phyloP scores from a whole-genome alignment of 2,329 filamentous ascomycete species.

The Biscogniauxia sp. region DNA sequence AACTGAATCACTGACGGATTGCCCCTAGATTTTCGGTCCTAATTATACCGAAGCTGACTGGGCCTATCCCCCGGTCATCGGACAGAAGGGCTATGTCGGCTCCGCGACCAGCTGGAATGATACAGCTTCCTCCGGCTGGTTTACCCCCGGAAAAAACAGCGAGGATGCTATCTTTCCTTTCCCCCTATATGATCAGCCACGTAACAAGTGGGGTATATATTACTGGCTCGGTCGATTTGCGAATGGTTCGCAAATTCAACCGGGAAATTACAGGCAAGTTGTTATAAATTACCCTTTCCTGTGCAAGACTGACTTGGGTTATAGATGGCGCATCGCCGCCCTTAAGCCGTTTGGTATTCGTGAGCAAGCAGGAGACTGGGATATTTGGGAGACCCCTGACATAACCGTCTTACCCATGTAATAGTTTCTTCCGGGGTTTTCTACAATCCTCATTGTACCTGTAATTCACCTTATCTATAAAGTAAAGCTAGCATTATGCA shows the following conservation, averaged over 20 bases:
- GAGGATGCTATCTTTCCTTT: conserved; percentile 40
- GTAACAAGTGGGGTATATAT: conserved; percentile 32
- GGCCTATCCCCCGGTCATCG: conserved; percentile 40
- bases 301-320: neutral
- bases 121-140: conserved; percentile 33
- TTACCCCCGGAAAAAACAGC: conserved; percentile 35
- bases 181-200: conserved; percentile 34
- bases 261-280: conserved; percentile 40
- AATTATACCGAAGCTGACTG: conserved; percentile 40
- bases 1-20: neutral
- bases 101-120: conserved; percentile 40
- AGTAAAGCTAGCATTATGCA: too few species aligned
- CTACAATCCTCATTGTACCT: too few species aligned
- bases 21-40: conserved; percentile 35
- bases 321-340: conserved; percentile 40
- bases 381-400: conserved; percentile 36
- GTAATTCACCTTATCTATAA: too few species aligned
- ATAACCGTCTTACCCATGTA: conserved; percentile 31
- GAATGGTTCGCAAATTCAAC: conserved; percentile 39
- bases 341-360: conserved; percentile 42
- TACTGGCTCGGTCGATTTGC: conserved; percentile 44
- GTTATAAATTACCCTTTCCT: neutral
- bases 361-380: conserved; percentile 41
- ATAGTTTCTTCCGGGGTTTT: too few species aligned
- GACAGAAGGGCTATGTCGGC: conserved; percentile 41